Evolutionary conservation across 176 grass and related monocot species (phyloP).

Genomic region (Musa troglodytarum): DNA sequence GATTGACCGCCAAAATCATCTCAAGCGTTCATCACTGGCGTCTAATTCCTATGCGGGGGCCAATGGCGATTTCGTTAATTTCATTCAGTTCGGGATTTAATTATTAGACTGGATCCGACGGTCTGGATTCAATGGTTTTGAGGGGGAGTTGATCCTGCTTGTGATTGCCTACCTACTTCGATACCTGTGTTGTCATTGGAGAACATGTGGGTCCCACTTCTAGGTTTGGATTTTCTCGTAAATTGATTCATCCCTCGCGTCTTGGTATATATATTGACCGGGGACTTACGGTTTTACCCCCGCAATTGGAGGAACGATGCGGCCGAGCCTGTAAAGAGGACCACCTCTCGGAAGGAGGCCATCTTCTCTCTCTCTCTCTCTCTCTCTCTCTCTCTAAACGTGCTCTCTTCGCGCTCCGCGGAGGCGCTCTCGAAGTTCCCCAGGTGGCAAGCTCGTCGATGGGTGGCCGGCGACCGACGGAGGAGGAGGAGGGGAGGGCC

Average conservation of each 20-base stretch:
- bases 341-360: neutral
- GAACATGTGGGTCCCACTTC: neutral
- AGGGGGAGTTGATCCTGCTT: too few relatives aligned
- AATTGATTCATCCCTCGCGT: too few relatives aligned
- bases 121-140: too few relatives aligned
- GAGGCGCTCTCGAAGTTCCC: neutral
- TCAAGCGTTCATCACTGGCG: neutral
- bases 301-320: constrained; percentile 40
- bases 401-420: constrained; percentile 15
- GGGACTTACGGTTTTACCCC: constrained; percentile 36
- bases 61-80: neutral
- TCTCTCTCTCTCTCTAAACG: neutral
- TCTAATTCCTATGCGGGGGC: neutral
- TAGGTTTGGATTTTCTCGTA: too few relatives aligned
- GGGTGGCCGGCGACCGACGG: constrained; percentile 47
- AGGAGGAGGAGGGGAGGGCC: constrained; percentile 25
- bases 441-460: constrained; percentile 29
- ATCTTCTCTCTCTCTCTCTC: neutral
- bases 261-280: neutral
- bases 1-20: too few relatives aligned
- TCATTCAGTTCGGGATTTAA: neutral
- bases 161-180: too few relatives aligned
- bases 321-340: constrained; percentile 18
- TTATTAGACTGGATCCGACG: too few relatives aligned
- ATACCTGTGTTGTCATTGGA: neutral